Percentiles rank a stretch among this genome's conserved stretches.
Conservation (phyloP, 352 stramenopile genomes). For the Globisporangium abappressorium region DNA sequence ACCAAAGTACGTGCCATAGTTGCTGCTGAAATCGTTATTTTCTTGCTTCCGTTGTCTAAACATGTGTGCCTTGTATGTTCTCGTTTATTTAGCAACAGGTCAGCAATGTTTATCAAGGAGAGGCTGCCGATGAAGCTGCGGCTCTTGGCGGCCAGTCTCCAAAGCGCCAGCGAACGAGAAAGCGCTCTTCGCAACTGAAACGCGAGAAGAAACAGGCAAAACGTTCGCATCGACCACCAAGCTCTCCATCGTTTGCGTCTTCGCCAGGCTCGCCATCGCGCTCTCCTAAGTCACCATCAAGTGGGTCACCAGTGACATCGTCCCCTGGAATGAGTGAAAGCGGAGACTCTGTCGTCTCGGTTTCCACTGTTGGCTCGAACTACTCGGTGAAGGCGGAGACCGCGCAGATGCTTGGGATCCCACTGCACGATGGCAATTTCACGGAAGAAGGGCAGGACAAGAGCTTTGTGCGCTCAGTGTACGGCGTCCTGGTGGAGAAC, state of each 20-base stretch:
- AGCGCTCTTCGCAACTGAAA: conserved; percentile 83
- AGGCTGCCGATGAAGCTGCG: conserved; percentile 84
- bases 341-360: conserved; percentile 53
- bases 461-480: conserved; percentile 68
- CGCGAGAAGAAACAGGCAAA: conserved; percentile 77
- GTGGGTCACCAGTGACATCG: conserved; percentile 42
- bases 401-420: conserved; percentile 75
- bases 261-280: conserved; percentile 70
- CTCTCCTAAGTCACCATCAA: conserved; percentile 54
- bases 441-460: conserved; percentile 42
- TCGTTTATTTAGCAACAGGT: conserved; percentile 32
- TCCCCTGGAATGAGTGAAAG: conserved; percentile 66
- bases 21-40: background rate
- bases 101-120: conserved; percentile 82
- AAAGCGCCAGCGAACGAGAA: conserved; percentile 78
- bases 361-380: conserved; percentile 62
- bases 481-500: conserved; percentile 79
- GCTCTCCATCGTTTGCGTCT: conserved; percentile 55
- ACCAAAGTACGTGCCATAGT: conserved; percentile 48
- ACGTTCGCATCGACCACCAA: conserved; percentile 54
- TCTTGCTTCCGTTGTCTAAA: background rate
- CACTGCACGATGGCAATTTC: conserved; percentile 62
- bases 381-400: conserved; percentile 80
- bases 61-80: background rate
- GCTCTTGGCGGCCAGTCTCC: conserved; percentile 69